Percentiles rank a stretch among this genome's conserved stretches.
These are phyloP conservation scores for Microthlaspi erraticum DNA, from an alignment of 345 rosid genomes.

Conservation along the genomic window DNA sequence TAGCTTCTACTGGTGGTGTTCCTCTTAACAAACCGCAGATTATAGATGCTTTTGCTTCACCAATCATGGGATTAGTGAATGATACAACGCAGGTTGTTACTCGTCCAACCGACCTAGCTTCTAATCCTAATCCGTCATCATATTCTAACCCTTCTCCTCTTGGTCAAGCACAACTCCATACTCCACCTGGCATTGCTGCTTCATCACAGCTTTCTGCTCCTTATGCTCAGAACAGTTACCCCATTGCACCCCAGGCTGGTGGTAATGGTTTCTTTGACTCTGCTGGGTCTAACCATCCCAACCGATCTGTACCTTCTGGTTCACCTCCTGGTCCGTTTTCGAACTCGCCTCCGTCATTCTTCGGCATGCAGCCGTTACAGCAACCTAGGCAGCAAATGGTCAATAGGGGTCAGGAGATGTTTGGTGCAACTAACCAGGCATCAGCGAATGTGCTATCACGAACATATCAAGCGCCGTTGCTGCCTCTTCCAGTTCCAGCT, in stretches of 20 bases:
- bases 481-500: slow-evolving; percentile 37
- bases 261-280: slow-evolving; percentile 29
- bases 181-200: slow-evolving; percentile 36
- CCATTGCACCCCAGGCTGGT: slow-evolving; percentile 30
- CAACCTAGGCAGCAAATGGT: slow-evolving; percentile 43
- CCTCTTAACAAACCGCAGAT: slow-evolving; percentile 66
- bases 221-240: slow-evolving; percentile 33
- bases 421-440: slow-evolving; percentile 24
- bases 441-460: slow-evolving; percentile 31
- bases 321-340: slow-evolving; percentile 31
- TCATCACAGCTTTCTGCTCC: slow-evolving; percentile 31
- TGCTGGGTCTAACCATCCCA: slow-evolving; percentile 20
- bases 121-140: slow-evolving; percentile 21
- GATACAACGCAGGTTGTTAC: slow-evolving; percentile 44
- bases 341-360: slow-evolving; percentile 18
- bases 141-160: slow-evolving; percentile 37
- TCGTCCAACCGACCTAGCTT: slow-evolving; percentile 22
- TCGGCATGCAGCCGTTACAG: slow-evolving; percentile 7
- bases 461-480: slow-evolving; percentile 37
- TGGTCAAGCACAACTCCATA: slow-evolving; percentile 35
- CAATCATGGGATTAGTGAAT: slow-evolving; percentile 42
- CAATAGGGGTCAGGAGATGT: slow-evolving; percentile 35
- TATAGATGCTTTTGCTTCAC: slow-evolving; percentile 46
- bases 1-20: slow-evolving; percentile 13
- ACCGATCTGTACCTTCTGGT: slow-evolving; percentile 14